These are phyloP conservation scores for Puccinia coronata DNA, from an alignment of 1,284 basidiomycete genomes.

Conservation along the genomic window DNA sequence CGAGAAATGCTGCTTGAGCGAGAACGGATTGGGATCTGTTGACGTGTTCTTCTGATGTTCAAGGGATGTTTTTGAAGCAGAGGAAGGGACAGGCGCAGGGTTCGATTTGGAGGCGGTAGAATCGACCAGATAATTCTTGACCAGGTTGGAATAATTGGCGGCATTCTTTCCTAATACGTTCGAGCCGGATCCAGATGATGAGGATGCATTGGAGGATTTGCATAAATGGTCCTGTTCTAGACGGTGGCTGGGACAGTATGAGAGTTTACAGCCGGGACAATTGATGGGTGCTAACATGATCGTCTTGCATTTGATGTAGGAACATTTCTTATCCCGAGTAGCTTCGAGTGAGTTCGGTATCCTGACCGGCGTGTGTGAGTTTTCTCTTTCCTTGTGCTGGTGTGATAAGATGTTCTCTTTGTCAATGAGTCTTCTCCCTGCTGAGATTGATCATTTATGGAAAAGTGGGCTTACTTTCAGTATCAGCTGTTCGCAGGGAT, in stretches of 20 bases:
- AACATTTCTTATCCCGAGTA: conserved; percentile 12
- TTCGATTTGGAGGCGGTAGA: background rate
- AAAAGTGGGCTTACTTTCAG: conserved; percentile 16
- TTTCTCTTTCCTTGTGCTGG: background rate
- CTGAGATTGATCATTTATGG: too few species aligned
- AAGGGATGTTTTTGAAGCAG: background rate
- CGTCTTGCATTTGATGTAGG: conserved; percentile 29
- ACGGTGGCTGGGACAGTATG: conserved; percentile 45
- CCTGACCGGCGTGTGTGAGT: background rate
- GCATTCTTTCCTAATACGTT: background rate
- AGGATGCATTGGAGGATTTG: background rate
- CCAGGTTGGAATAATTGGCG: background rate
- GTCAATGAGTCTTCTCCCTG: background rate
- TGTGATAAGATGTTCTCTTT: background rate
- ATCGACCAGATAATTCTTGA: conserved; percentile 19
- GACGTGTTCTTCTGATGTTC: background rate
- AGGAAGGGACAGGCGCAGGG: background rate
- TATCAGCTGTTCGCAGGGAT: conserved; percentile 9
- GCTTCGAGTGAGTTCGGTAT: background rate
- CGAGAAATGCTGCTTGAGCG: background rate
- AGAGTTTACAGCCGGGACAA: conserved; percentile 31
- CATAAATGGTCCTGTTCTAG: conserved; percentile 46
- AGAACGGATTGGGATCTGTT: conserved; percentile 9
- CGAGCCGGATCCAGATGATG: background rate
- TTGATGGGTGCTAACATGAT: conserved; percentile 37